These are phyloP conservation scores for Kwoniella sp. DNA, from an alignment of 768 basidiomycete species.

Conservation along the genomic window DNA sequence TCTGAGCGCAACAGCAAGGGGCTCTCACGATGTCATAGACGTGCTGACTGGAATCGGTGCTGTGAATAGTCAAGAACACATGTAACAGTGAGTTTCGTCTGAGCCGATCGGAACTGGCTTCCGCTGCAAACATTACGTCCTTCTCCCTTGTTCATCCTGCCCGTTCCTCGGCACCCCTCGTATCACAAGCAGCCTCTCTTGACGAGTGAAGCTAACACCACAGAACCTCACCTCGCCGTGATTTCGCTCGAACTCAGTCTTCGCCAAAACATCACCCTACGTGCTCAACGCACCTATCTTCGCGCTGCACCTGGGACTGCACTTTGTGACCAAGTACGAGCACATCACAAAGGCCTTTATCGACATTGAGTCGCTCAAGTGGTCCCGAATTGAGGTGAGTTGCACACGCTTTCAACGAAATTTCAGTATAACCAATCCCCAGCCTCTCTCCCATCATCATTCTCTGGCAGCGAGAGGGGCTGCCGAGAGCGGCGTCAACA, in stretches of 20 bases:
- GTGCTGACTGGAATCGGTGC: not conserved
- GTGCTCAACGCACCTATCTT: conserved; percentile 81
- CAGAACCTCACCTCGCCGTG: too few species aligned
- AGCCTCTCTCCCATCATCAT: too few species aligned
- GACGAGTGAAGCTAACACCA: too few species aligned
- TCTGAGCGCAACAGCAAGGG: too few species aligned
- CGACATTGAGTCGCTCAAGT: conserved; percentile 76
- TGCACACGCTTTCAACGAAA: not conserved
- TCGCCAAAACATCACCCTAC: conserved; percentile 87
- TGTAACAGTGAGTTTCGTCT: conserved; percentile 13
- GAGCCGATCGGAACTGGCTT: not conserved
- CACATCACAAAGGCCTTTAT: conserved; percentile 72
- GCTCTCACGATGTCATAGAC: not conserved
- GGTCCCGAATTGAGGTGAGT: conserved; percentile 71
- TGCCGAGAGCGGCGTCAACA: too few species aligned
- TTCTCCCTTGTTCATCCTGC: not conserved
- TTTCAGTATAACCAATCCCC: too few species aligned
- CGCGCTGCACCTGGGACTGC: conserved; percentile 80
- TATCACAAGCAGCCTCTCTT: too few species aligned
- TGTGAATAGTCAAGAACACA: conserved; percentile 17
- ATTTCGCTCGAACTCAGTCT: too few species aligned
- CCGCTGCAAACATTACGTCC: not conserved
- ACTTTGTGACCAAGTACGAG: conserved; percentile 76
- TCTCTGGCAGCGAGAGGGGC: too few species aligned
- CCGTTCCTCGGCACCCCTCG: too few species aligned